Evolutionary conservation across 139 green algal genomes (phyloP).

Genomic region (Eudorina sp.): DNA sequence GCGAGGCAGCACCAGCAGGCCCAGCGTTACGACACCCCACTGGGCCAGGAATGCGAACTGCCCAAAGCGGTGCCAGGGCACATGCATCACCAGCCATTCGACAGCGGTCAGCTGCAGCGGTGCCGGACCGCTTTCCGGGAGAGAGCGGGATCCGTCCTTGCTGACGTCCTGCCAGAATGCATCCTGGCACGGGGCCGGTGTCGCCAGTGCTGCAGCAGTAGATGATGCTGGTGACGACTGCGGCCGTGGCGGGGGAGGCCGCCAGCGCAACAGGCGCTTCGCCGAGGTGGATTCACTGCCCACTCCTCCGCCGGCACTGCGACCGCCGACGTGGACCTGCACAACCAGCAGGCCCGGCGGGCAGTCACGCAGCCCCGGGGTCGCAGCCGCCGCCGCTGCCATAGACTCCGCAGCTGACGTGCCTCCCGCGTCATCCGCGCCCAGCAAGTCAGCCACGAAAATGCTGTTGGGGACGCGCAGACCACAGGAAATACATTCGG

Average conservation of each 20-base stretch:
- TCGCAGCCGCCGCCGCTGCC: neutral
- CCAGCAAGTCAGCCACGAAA: slow-evolving; percentile 2
- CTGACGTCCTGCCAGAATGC: neutral
- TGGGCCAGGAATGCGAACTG: neutral
- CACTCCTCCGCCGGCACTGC: neutral
- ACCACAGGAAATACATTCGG: no score
- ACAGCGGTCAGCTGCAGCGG: neutral
- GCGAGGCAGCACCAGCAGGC: neutral
- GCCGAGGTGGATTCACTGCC: neutral
- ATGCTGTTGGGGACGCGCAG: no score
- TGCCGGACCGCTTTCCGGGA: neutral
- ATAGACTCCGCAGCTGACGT: neutral
- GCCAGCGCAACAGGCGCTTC: slow-evolving; percentile 13
- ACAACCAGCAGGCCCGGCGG: neutral
- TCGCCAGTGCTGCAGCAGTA: neutral
- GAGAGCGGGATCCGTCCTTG: no score
- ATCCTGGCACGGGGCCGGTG: neutral
- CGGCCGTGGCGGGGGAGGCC: neutral
- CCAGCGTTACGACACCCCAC: slow-evolving; percentile 4
- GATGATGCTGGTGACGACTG: neutral
- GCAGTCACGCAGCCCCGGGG: neutral
- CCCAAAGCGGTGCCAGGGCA: slow-evolving; percentile 6
- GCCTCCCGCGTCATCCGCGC: neutral
- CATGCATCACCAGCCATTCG: slow-evolving; percentile 17
- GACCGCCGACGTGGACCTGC: neutral